These are phyloP conservation scores for Musa acuminata DNA, from an alignment of 176 grass and related monocot genomes.

Conservation along the genomic window DNA sequence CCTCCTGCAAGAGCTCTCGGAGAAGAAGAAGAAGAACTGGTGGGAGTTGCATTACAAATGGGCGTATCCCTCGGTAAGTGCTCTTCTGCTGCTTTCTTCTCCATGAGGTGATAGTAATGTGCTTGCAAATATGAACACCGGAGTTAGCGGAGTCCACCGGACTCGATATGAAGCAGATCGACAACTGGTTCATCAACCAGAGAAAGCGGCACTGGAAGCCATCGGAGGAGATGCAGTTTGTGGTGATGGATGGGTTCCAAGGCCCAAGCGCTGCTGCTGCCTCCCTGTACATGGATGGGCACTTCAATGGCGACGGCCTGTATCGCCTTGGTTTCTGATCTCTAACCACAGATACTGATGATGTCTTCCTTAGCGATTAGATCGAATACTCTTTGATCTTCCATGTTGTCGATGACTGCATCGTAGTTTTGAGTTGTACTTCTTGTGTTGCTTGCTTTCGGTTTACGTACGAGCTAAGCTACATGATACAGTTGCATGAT, in stretches of 20 bases:
- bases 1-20: constrained; percentile 74
- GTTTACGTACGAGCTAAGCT: no score
- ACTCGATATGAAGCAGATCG: constrained; percentile 92
- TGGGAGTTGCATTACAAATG: constrained; percentile 83
- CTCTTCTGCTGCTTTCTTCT: background rate
- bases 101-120: background rate
- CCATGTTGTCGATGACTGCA: no score
- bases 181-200: constrained; percentile 99
- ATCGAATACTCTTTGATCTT: no score
- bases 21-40: constrained; percentile 93
- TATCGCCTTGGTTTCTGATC: constrained; percentile 42
- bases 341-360: no score
- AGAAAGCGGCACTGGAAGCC: constrained; percentile 98
- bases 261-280: constrained; percentile 15
- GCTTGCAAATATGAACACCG: constrained; percentile 19
- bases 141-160: constrained; percentile 66
- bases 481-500: no score
- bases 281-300: constrained; percentile 73
- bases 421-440: no score
- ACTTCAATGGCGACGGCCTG: constrained; percentile 48
- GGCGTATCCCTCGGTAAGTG: constrained; percentile 72
- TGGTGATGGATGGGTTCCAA: constrained; percentile 85
- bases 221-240: constrained; percentile 81
- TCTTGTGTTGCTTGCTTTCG: no score
- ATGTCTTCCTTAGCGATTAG: no score